Base-by-base conservation (phyloP, 2,329 filamentous ascomycete species). In the Aspergillus alliaceus region DNA sequence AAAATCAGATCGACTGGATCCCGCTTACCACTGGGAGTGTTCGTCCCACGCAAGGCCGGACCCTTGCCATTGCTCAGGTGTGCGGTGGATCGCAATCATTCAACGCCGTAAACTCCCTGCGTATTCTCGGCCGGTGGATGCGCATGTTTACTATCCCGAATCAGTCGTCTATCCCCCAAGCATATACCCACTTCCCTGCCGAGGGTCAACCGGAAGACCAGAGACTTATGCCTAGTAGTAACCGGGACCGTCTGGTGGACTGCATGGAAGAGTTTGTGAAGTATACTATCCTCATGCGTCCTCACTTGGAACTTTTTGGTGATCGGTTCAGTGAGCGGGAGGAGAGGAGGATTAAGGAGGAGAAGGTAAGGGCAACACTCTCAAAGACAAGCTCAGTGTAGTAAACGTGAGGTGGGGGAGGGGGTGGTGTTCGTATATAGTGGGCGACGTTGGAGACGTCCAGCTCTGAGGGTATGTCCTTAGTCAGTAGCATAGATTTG, bases 261-360 rank as follows among this genome's bases (percentile, higher is more conserved):
- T 87, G 84, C 60, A 87, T 88, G 82, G 86, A 89, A 72, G 87
- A 89, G 69, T 82, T 89, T 70, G 86, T 89, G 4, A 88, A 89
- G 68, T 88, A 86, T 65, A 88, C 84, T 0, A 79, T 89, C 29
- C 60, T 89, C 1, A 87, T 89, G 84, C 73, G 84, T 52, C 81
- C 82, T 24, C 82, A 87, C 62, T 80, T 87, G 60, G 79, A 79
- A 25, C 69, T 88, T 2, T 88, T 89, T 66, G 80, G 77, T 1
- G 86, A 89, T 72, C 77, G 86, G 8, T 88, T 76, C 59, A 88
- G 86, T 67, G 86, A 89, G 69, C 74, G 86, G 27, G 65, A 68
- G 44, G 70, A 74, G 47, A 67, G 49, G 44, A 67, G 64, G n/a
- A n/a, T n/a, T n/a, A n/a, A n/a, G n/a, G n/a, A n/a, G n/a, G n/a